These are phyloP conservation scores for Pseudevernia furfuracea DNA, from an alignment of 495 filamentous ascomycete genomes.

Conservation along the genomic window DNA sequence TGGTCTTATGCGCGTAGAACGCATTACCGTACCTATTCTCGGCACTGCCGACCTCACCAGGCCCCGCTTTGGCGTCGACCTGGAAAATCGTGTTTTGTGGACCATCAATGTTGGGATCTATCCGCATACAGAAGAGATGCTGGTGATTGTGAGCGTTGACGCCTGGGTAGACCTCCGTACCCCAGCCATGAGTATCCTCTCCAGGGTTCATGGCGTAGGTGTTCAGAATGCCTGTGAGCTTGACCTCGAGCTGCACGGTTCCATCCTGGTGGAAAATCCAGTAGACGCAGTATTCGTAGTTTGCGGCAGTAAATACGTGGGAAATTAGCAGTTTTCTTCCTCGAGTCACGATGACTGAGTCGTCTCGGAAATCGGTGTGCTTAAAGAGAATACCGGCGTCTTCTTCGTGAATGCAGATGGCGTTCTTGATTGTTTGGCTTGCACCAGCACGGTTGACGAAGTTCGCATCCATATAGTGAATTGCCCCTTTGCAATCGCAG, in stretches of 20 bases:
- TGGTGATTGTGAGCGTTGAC: conserved; percentile 82
- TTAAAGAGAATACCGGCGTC: conserved; percentile 92
- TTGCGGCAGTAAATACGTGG: conserved; percentile 92
- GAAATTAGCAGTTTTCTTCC: conserved; percentile 82
- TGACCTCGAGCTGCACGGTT: conserved; percentile 89
- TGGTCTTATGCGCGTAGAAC: conserved; percentile 87
- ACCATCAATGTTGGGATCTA: conserved; percentile 87
- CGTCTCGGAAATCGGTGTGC: conserved; percentile 91
- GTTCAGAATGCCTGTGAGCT: conserved; percentile 90
- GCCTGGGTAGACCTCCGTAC: conserved; percentile 86
- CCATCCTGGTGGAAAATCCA: conserved; percentile 95
- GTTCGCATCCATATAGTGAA: conserved; percentile 81
- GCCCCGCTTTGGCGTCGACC: conserved; percentile 59
- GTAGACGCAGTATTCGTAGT: conserved; percentile 94
- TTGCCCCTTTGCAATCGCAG: conserved; percentile 91
- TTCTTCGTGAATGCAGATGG: conserved; percentile 96
- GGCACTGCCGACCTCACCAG: conserved; percentile 63
- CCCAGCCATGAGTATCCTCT: conserved; percentile 83
- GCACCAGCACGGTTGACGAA: conserved; percentile 78
- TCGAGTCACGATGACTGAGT: conserved; percentile 77
- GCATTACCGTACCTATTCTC: conserved; percentile 91
- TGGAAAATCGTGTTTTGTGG: conserved; percentile 79
- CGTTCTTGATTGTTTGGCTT: conserved; percentile 78
- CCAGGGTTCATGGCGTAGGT: conserved; percentile 79
- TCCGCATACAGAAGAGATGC: conserved; percentile 86